phyloP scores from a whole-genome alignment of 1,284 basidiomycete genomes.

The Uromyces viciae-fabae region DNA sequence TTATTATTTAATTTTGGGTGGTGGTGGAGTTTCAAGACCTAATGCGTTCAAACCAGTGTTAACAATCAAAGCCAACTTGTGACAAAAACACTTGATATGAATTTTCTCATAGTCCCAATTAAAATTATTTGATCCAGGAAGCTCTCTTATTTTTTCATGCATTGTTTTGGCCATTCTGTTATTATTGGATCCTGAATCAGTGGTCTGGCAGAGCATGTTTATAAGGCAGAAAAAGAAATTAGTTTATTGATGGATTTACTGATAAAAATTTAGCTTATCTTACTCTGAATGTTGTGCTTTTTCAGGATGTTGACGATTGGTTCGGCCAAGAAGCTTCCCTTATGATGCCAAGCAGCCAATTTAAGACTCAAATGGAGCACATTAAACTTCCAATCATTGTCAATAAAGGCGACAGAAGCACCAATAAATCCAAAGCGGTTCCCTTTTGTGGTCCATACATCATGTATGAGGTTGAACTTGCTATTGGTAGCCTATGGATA shows the following conservation, averaged over 20 bases:
- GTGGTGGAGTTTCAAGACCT: neutral
- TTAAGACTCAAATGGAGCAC: neutral
- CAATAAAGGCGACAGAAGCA: neutral
- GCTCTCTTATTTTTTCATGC: neutral
- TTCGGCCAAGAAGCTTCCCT: neutral
- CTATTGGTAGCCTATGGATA: neutral
- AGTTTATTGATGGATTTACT: neutral
- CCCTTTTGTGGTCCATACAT: constrained; percentile 20
- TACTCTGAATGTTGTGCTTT: neutral
- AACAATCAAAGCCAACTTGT: constrained; percentile 5
- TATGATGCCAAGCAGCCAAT: neutral
- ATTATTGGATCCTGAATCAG: constrained; percentile 9
- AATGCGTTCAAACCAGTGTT: neutral
- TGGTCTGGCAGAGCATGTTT: constrained; percentile 6
- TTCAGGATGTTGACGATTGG: neutral
- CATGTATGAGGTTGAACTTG: constrained; percentile 21
- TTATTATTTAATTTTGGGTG: neutral
- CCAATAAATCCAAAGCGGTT: constrained; percentile 16
- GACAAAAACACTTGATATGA: constrained; percentile 13
- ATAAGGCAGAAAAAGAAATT: neutral
- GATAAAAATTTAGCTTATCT: neutral
- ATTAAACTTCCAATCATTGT: neutral
- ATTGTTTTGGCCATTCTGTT: constrained; percentile 12
- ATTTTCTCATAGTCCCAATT: constrained; percentile 14
- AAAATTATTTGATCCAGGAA: neutral